Evolutionary conservation across 768 basidiomycete genomes (phyloP).

Genomic region (Fistulinella prunicolor): DNA sequence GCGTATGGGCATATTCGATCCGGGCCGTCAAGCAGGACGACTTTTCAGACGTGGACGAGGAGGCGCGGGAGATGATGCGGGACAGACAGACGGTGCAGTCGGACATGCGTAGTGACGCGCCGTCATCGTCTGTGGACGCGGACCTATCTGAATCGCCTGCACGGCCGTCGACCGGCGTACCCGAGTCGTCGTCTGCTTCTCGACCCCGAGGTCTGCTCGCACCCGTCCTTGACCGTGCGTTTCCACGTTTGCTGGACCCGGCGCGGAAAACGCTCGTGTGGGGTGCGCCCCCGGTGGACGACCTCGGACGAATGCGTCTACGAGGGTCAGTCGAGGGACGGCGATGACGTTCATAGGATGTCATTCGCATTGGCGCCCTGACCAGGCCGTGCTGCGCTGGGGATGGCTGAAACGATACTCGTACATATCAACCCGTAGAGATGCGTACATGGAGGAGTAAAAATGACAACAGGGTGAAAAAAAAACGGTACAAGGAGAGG

Average conservation of each 20-base stretch:
- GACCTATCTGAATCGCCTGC: neutral
- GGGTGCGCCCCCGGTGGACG: conserved; percentile 71
- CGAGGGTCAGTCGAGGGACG: neutral
- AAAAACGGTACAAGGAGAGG: no score
- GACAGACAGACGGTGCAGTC: neutral
- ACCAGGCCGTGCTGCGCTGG: no score
- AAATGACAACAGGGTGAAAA: no score
- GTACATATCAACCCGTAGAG: no score
- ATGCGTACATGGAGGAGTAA: no score
- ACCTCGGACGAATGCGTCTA: conserved; percentile 44
- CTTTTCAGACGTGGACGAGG: conserved; percentile 84
- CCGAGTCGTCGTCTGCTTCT: neutral
- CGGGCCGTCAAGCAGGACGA: conserved; percentile 91
- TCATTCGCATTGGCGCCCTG: no score
- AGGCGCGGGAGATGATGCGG: conserved; percentile 54
- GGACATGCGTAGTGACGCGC: no score
- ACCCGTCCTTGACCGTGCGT: conserved; percentile 40
- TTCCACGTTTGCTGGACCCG: conserved; percentile 58
- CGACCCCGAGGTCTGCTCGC: conserved; percentile 45
- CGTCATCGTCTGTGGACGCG: neutral
- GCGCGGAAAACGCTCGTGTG: conserved; percentile 61
- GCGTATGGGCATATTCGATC: conserved; percentile 92
- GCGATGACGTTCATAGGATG: neutral
- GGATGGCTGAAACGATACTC: no score
- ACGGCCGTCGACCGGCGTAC: no score